Base-by-base conservation (phyloP, 2,329 filamentous ascomycete species). In the Penicillium nordicum region DNA sequence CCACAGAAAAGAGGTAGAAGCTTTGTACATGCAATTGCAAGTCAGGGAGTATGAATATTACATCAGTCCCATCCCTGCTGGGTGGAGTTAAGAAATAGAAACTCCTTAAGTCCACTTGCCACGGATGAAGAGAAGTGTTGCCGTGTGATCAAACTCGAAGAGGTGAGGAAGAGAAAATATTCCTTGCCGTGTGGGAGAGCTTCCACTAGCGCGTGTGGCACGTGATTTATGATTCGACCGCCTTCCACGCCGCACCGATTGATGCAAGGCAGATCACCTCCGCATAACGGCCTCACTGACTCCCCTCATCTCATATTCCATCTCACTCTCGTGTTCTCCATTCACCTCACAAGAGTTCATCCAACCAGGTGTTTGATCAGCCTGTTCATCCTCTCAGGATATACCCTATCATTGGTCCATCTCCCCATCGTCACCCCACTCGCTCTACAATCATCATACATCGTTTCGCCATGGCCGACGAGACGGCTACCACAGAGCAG, bases 401-500 rank as follows among this genome's bases (percentile, higher is more conserved):
- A 12, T 38, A 38, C 32, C 50, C 14, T 29, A 23, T 38, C 41
- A 30, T 42, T 25, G 25, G 40, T 30, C 51, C 27, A 57, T 37
- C 48, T 44, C 47, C 55, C 45, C 44, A 50, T 52, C 46, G 58
- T 52, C 55, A 59, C 59, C 61, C 55, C 58, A 61, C 57, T 37
- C 30, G 38, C 34, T 45, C 44, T 53, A 43, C 42, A 32, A 42
- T 30, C 46, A 44, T 55, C 57, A 48, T 48, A 43, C 44, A 55
- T 50, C 34, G 23, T 23, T 32, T 50, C 58, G 70, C 62, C 67
- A 77, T 77, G 74, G 73, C 74, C 57, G 74, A 76, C 58, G 73
- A 76, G 53, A 69, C 65, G 55, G 60, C 69, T 57, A 49, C 79
- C 68, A 73, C 79, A 54, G 82, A 85, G 67, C 90, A 92, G 70